Percentiles rank a stretch among this genome's conserved stretches.
phyloP scores from a whole-genome alignment of 352 stramenopile genomes.

The Thraustochytrium sp. region DNA sequence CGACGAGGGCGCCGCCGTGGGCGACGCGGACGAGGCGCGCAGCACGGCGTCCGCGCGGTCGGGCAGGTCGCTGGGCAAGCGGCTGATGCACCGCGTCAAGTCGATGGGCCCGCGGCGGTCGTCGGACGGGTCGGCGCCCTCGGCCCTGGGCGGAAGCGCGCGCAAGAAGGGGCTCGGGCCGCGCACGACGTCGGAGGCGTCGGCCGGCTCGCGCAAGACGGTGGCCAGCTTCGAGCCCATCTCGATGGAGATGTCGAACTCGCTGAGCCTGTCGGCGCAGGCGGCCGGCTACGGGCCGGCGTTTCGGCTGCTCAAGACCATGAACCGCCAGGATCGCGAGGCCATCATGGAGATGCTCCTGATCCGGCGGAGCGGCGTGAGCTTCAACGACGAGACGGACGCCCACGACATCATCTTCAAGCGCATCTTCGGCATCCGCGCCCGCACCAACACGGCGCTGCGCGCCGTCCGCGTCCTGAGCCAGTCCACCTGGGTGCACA shows the following conservation, averaged over 20 bases:
- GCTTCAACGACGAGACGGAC: conserved; percentile 30
- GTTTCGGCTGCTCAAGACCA: conserved; percentile 7
- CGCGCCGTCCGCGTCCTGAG: conserved; percentile 3
- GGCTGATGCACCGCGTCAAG: background rate
- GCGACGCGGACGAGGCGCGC: background rate
- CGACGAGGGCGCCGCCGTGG: background rate
- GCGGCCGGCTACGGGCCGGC: background rate
- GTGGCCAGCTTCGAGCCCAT: background rate
- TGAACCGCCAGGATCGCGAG: conserved; percentile 20
- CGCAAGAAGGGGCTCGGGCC: background rate
- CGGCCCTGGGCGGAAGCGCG: background rate
- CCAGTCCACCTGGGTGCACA: conserved; percentile 17
- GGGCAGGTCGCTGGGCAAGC: background rate
- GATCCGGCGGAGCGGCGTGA: background rate
- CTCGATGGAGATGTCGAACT: conserved; percentile 29
- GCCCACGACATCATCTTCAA: conserved; percentile 31
- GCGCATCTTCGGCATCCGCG: conserved; percentile 16
- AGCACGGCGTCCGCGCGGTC: background rate
- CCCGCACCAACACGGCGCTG: conserved; percentile 25
- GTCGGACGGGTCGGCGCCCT: background rate
- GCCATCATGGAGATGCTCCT: conserved; percentile 39
- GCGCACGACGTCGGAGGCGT: background rate
- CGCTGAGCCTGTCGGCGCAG: background rate
- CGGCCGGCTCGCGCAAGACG: background rate
- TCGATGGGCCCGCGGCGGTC: background rate